Percentiles rank a stretch among this genome's conserved stretches.
phyloP scores from a whole-genome alignment of 2,329 filamentous ascomycete genomes.

The Diplodia corticola region DNA sequence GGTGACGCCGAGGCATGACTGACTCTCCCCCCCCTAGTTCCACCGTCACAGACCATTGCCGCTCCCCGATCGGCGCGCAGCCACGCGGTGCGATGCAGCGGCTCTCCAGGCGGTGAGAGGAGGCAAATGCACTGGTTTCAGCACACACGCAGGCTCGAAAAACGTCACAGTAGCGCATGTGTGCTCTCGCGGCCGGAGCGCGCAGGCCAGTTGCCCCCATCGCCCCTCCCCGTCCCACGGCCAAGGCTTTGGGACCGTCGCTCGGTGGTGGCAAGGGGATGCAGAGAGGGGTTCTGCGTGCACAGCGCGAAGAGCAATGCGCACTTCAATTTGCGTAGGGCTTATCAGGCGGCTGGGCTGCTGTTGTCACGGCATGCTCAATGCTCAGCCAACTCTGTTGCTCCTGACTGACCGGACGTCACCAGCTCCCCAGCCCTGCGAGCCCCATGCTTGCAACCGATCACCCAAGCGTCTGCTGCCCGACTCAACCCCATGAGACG shows the following conservation, averaged over 20 bases:
- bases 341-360: constrained; percentile 7
- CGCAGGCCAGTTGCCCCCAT: constrained; percentile 1
- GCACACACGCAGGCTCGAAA: neutral
- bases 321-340: constrained; percentile 15
- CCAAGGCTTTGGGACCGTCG: constrained; percentile 10
- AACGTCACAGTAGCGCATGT: neutral
- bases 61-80: neutral
- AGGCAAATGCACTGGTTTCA: neutral
- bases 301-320: constrained; percentile 1
- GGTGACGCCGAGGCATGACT: constrained; percentile 6
- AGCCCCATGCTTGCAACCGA: neutral
- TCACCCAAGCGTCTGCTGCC: neutral
- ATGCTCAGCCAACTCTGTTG: neutral
- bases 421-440: neutral
- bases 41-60: neutral
- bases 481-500: neutral
- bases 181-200: neutral
- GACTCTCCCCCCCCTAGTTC: neutral
- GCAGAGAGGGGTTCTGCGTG: neutral
- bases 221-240: neutral
- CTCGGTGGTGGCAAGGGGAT: constrained; percentile 4
- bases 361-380: constrained; percentile 5
- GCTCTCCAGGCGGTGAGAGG: constrained; percentile 1
- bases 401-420: neutral
- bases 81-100: neutral